Evolutionary conservation across 2,329 filamentous ascomycete species (phyloP).

Genomic region (Dendryphion nanum): DNA sequence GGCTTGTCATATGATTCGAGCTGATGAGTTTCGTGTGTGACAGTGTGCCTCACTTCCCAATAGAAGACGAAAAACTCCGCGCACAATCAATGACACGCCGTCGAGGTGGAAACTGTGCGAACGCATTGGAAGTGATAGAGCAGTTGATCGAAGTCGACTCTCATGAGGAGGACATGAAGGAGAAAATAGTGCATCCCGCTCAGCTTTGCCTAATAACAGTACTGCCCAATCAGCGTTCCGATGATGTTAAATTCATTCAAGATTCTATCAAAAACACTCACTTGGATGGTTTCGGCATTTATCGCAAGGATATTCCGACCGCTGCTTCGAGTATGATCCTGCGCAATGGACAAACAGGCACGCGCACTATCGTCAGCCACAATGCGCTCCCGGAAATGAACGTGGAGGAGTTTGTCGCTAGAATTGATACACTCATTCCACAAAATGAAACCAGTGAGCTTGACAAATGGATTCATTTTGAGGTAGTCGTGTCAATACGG

Average conservation of each 20-base stretch:
- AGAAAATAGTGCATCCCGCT: neutral
- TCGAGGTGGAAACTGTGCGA: slow-evolving; percentile 71
- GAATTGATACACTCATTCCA: slow-evolving; percentile 31
- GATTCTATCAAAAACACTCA: slow-evolving; percentile 54
- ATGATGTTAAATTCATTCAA: slow-evolving; percentile 53
- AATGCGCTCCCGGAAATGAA: slow-evolving; percentile 69
- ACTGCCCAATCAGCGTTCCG: slow-evolving; percentile 55
- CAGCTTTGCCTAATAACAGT: slow-evolving; percentile 44
- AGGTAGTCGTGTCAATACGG: slow-evolving; percentile 45
- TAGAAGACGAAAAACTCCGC: slow-evolving; percentile 71
- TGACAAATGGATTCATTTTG: slow-evolving; percentile 67
- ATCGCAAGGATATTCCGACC: slow-evolving; percentile 53
- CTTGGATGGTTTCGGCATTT: slow-evolving; percentile 56
- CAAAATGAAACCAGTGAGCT: slow-evolving; percentile 2
- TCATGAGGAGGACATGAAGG: neutral
- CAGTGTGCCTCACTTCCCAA: slow-evolving; percentile 65
- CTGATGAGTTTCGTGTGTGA: neutral
- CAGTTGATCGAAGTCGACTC: slow-evolving; percentile 44
- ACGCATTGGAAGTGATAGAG: slow-evolving; percentile 68
- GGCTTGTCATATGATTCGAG: slow-evolving; percentile 6
- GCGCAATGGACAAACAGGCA: slow-evolving; percentile 57
- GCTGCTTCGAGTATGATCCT: slow-evolving; percentile 70
- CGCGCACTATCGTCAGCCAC: slow-evolving; percentile 69
- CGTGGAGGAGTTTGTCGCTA: slow-evolving; percentile 55
- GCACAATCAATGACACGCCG: slow-evolving; percentile 59